Percentiles rank a stretch among this genome's conserved stretches.
Evolutionary conservation across 371 early-diverging fungal species (phyloP).

Genomic region (Zopfochytrium polystomum): DNA sequence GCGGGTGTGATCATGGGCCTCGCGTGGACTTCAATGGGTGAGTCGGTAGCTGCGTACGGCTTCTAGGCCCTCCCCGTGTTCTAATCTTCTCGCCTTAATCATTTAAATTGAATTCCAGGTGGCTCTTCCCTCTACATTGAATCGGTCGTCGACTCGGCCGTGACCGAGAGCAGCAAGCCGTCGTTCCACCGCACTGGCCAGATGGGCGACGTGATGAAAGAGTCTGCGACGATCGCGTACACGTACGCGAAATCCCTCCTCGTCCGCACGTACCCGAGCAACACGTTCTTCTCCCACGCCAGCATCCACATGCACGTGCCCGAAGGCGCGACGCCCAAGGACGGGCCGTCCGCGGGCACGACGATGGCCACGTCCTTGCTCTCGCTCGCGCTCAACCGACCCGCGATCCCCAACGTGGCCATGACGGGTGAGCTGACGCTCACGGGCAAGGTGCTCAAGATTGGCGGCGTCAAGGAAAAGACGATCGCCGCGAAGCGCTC

Average conservation of each 20-base stretch:
- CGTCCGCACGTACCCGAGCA: slow-evolving; percentile 69
- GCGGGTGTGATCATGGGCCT: slow-evolving; percentile 95
- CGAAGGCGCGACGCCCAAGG: slow-evolving; percentile 97
- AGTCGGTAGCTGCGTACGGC: slow-evolving; percentile 10
- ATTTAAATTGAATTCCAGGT: slow-evolving; percentile 49
- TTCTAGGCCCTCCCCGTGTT: slow-evolving; percentile 1
- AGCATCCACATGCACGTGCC: slow-evolving; percentile 94
- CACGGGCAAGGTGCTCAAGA: slow-evolving; percentile 93
- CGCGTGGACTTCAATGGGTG: slow-evolving; percentile 93
- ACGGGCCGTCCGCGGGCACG: slow-evolving; percentile 94
- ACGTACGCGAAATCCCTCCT: slow-evolving; percentile 83
- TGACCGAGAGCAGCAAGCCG: slow-evolving; percentile 64
- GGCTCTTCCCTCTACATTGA: slow-evolving; percentile 94
- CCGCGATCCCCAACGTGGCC: slow-evolving; percentile 75
- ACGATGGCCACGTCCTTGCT: slow-evolving; percentile 94
- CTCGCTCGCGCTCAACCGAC: slow-evolving; percentile 79
- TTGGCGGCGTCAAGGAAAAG: slow-evolving; percentile 97
- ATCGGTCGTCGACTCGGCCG: slow-evolving; percentile 79
- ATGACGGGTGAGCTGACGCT: slow-evolving; percentile 98
- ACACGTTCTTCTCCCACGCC: slow-evolving; percentile 86
- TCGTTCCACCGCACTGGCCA: slow-evolving; percentile 79
- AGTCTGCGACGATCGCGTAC: slow-evolving; percentile 91
- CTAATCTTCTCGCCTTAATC: slow-evolving; percentile 5
- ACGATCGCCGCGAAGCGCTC: slow-evolving; percentile 95
- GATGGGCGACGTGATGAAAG: slow-evolving; percentile 98